Base-by-base conservation (phyloP, 148 eudicot genomes). In the Chenopodium formosanum region DNA sequence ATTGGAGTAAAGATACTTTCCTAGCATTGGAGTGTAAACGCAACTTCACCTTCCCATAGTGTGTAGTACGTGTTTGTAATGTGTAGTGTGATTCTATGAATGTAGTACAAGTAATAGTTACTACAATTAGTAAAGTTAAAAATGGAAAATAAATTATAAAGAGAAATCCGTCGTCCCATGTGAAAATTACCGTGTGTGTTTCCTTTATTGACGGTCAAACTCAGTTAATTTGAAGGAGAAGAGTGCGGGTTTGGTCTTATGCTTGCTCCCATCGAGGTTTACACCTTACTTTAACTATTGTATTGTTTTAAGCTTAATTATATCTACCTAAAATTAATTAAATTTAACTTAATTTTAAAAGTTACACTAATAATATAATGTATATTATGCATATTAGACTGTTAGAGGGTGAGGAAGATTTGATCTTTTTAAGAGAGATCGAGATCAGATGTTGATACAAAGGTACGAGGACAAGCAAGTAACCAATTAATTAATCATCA, bases 161-260 rank as follows among this genome's bases (percentile, higher is more conserved):
- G 14, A 68, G 44, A 69, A 2, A 20, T 69, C 75, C 75, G 56
- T 78, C 70, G 56, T 78, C 70, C 32, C 85, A 86, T 85, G 86
- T 86, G 86, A 29, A 60, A 85, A 81, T 89, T 88, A 88, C 90
- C 88, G 81, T 82, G 77, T 86, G 62, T 56, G 86, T 79, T 89
- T 83, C 92, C 86, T 78, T 87, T 79, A 71, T 89, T 84, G 85
- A 90, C 86, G 92, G 90, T 90, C 92, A 90, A 90, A 90, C 83
- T 64, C 71, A 82, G 82, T 81, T 74, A 80, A 73, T 73, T 73
- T 63, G 25, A 80, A 73, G 62, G 14, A 58, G 60, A 68, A 68
- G 73, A 66, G 37, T 44, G 56, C 23, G 53, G 63, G 27, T 27
- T 56, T 80, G 75, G 74, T 78, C 72, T 56, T 69, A 32, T 14